These are phyloP conservation scores for Cytauxzoon felis DNA, from an alignment of 169 alveolate species.

Conservation along the genomic window DNA sequence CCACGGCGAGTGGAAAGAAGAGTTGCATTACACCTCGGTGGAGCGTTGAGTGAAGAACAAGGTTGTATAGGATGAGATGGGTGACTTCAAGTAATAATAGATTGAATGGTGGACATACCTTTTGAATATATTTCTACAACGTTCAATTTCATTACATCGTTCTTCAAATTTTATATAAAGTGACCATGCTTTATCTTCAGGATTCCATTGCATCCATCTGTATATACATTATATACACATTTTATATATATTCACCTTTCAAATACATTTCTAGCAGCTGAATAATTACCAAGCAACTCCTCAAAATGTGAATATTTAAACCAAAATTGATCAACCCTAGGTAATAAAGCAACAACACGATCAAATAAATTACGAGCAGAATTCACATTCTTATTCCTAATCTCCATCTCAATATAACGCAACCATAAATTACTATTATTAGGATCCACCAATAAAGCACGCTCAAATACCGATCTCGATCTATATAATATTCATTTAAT, in stretches of 20 bases:
- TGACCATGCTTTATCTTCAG: slow-evolving; percentile 94
- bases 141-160: slow-evolving; percentile 92
- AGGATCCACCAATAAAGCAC: slow-evolving; percentile 95
- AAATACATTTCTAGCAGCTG: slow-evolving; percentile 89
- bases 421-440: slow-evolving; percentile 92
- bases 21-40: too few relatives aligned
- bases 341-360: slow-evolving; percentile 93
- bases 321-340: slow-evolving; percentile 98
- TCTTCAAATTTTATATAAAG: slow-evolving; percentile 94
- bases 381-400: slow-evolving; percentile 91
- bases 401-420: slow-evolving; percentile 97
- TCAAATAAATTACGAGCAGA: slow-evolving; percentile 96
- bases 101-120: slow-evolving; percentile 25
- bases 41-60: neutral
- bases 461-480: slow-evolving; percentile 94
- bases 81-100: neutral
- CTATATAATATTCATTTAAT: slow-evolving; percentile 34
- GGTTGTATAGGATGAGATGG: neutral
- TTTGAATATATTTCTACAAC: slow-evolving; percentile 87
- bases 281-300: slow-evolving; percentile 93
- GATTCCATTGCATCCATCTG: slow-evolving; percentile 98
- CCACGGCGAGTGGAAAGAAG: too few relatives aligned
- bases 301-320: slow-evolving; percentile 97
- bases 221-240: too few relatives aligned
- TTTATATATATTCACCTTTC: slow-evolving; percentile 70